A percentile compares a stretch with the other conserved stretches of the same genome.
Evolutionary conservation across 1,284 basidiomycete species (phyloP).

Genomic region (Agaricales sp.): DNA sequence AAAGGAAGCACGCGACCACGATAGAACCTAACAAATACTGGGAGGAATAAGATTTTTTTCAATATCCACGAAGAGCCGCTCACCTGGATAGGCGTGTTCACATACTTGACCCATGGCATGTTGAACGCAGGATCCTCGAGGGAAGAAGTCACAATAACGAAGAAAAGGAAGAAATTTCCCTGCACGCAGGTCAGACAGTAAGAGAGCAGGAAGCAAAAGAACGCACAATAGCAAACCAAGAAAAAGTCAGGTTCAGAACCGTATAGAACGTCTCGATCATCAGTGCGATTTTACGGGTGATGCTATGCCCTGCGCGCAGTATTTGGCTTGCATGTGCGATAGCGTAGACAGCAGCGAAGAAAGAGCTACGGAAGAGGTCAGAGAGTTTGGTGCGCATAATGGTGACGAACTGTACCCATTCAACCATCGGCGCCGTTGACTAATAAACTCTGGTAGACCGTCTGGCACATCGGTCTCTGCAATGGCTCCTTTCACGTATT

Average conservation of each 20-base stretch:
- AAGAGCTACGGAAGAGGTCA: slow-evolving; percentile 34
- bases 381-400: neutral
- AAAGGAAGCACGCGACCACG: slow-evolving; percentile 83
- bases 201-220: neutral
- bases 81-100: slow-evolving; percentile 76
- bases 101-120: slow-evolving; percentile 59
- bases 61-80: slow-evolving; percentile 9
- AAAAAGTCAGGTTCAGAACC: neutral
- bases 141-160: slow-evolving; percentile 85
- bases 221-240: slow-evolving; percentile 1
- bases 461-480: slow-evolving; percentile 98
- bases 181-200: slow-evolving; percentile 16
- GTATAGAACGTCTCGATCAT: neutral
- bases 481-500: slow-evolving; percentile 92
- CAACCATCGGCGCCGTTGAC: slow-evolving; percentile 84
- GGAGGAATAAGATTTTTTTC: slow-evolving; percentile 8
- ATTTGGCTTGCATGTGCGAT: slow-evolving; percentile 73
- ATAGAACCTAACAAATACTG: slow-evolving; percentile 83
- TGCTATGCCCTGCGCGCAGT: neutral
- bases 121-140: slow-evolving; percentile 71
- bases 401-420: slow-evolving; percentile 46
- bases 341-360: slow-evolving; percentile 88
- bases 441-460: slow-evolving; percentile 89
- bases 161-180: slow-evolving; percentile 96
- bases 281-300: neutral